Evolutionary conservation across 441 rosid species (phyloP).

Genomic region (Geranium incanum): DNA sequence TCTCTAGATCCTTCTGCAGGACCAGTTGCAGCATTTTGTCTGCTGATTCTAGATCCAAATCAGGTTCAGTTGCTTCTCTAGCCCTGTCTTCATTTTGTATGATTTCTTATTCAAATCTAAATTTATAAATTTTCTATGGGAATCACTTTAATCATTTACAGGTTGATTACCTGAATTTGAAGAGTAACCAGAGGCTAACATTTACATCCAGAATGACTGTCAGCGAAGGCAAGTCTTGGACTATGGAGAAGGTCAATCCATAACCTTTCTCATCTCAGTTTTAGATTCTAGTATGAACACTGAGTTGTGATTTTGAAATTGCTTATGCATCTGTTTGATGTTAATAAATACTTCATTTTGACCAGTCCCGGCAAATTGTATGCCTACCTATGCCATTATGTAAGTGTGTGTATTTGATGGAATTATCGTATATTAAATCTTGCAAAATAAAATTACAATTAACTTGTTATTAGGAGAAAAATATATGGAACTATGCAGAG

Average conservation of each 20-base stretch:
- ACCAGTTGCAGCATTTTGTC: conserved; percentile 55
- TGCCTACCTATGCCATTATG: not conserved
- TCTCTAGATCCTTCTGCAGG: conserved; percentile 53
- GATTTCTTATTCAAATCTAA: conserved; percentile 2
- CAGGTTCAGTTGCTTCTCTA: conserved; percentile 40
- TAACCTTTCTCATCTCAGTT: conserved; percentile 18
- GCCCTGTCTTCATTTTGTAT: conserved; percentile 1
- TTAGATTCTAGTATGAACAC: conserved; percentile 11
- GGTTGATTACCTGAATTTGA: conserved; percentile 87
- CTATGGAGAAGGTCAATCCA: conserved; percentile 51
- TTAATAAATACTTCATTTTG: not conserved
- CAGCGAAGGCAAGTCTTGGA: conserved; percentile 49
- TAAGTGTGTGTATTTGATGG: not conserved
- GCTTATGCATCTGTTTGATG: conserved; percentile 1
- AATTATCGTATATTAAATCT: not conserved
- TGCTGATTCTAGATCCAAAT: conserved; percentile 66
- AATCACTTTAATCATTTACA: conserved; percentile 22
- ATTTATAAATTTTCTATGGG: not conserved
- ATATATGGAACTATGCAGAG: not conserved
- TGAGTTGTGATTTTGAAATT: conserved; percentile 9
- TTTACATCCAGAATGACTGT: conserved; percentile 35
- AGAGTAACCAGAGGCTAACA: conserved; percentile 55
- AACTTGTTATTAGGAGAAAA: not conserved
- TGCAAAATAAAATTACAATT: not conserved
- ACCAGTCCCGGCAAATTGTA: not conserved